Conservation (phyloP, 345 rosid genomes). For the Boechera stricta region DNA sequence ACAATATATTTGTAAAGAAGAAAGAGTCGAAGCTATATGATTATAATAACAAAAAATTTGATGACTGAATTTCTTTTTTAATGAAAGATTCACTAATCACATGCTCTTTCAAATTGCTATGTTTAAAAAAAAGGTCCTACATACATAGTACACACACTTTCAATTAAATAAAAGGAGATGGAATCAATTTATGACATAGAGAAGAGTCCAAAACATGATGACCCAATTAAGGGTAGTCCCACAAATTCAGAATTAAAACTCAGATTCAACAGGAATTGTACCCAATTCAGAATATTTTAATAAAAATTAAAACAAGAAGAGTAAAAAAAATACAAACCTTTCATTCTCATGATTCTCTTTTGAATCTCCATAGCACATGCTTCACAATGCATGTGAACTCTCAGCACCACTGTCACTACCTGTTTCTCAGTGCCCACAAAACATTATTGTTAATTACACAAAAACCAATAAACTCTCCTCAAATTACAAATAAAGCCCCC, state of each 20-base stretch:
- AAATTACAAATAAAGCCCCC: slow-evolving; percentile 10
- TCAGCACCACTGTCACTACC: slow-evolving; percentile 69
- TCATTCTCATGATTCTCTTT: slow-evolving; percentile 87
- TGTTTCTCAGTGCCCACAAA: slow-evolving; percentile 46
- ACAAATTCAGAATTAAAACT: slow-evolving; percentile 29
- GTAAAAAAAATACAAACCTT: slow-evolving; percentile 55
- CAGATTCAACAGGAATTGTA: slow-evolving; percentile 34
- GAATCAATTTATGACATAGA: slow-evolving; percentile 37
- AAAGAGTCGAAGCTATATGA: background rate
- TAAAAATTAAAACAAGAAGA: background rate
- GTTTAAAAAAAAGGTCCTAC: slow-evolving; percentile 25
- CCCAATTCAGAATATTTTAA: slow-evolving; percentile 34
- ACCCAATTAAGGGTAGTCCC: slow-evolving; percentile 39
- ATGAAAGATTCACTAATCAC: slow-evolving; percentile 18
- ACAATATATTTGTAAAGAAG: slow-evolving; percentile 6
- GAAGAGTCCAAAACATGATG: slow-evolving; percentile 40
- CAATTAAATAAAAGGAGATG: slow-evolving; percentile 11
- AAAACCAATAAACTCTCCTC: background rate
- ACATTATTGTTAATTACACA: slow-evolving; percentile 25
- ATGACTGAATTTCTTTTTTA: slow-evolving; percentile 1
- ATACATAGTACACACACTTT: slow-evolving; percentile 36
- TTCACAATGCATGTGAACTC: slow-evolving; percentile 94
- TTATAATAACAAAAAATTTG: slow-evolving; percentile 8
- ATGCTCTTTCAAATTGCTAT: slow-evolving; percentile 24
- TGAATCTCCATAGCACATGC: slow-evolving; percentile 86